These are phyloP conservation scores for Suillus lakei DNA, from an alignment of 768 basidiomycete genomes.

Conservation along the genomic window DNA sequence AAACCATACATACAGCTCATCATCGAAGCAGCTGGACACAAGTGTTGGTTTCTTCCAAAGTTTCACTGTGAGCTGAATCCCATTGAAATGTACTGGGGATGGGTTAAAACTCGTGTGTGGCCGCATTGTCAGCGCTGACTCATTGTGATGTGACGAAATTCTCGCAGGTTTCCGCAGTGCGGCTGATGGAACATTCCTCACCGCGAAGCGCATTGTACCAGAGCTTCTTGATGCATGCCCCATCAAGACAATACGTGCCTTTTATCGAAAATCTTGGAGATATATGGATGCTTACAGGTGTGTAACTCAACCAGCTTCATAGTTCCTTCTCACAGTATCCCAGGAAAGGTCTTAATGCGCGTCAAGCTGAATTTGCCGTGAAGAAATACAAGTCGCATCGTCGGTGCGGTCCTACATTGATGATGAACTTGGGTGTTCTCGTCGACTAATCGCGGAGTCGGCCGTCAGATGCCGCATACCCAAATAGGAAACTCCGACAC, in stretches of 20 bases:
- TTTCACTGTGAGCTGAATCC: too few species aligned
- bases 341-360: slow-evolving; percentile 16
- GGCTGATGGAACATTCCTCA: slow-evolving; percentile 28
- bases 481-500: too few species aligned
- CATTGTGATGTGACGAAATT: background rate
- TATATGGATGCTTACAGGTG: slow-evolving; percentile 21
- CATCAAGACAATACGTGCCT: slow-evolving; percentile 19
- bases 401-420: too few species aligned
- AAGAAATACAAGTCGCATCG: slow-evolving; percentile 24
- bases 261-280: slow-evolving; percentile 11
- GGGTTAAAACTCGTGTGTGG: slow-evolving; percentile 9
- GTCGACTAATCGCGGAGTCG: too few species aligned
- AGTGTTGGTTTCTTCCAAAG: slow-evolving; percentile 17
- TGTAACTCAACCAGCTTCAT: background rate
- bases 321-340: background rate
- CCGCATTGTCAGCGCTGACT: too few species aligned
- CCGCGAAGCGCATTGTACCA: slow-evolving; percentile 26
- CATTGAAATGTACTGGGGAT: slow-evolving; percentile 18
- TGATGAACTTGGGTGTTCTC: too few species aligned
- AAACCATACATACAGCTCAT: slow-evolving; percentile 25
- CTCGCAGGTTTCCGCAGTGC: slow-evolving; percentile 24
- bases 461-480: too few species aligned
- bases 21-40: slow-evolving; percentile 26
- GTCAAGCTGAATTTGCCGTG: slow-evolving; percentile 19
- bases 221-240: slow-evolving; percentile 22